Evolutionary conservation across 441 rosid species (phyloP), one percentile per base, ranked within the genome.

Genomic region (Bruguiera hainesii): DNA sequence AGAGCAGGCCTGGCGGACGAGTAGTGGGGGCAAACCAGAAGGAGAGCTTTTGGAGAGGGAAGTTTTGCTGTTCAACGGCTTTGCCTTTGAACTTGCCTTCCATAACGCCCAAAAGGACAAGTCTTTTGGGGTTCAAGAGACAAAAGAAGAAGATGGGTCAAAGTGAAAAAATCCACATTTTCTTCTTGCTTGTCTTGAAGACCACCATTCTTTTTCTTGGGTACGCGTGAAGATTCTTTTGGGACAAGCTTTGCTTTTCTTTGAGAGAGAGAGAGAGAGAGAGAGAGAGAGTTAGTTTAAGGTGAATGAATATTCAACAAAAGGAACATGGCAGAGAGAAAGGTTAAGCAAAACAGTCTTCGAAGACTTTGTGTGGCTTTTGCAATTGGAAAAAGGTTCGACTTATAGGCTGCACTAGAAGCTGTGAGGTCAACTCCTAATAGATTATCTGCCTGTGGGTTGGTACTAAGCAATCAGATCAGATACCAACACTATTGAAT

Each of bases 11-110:
- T 0, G 93, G 89, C 1, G 89, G 93, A 52, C 84, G 85, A 67
- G 82, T 82, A 16, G 87, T 75, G 52, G 84, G 88, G 39, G 85
- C 87, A 56, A 85, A 87, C 87, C 93, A 81, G 74, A 80, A 83
- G 29, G 93, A 85, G 28, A 87, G 83, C 73, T 73, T 76, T 64
- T 79, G 84, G 25, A 77, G 82, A 39, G 81, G 79, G 73, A 85
- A 82, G 62, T 76, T 82, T 65, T 61, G 85, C 5, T 72, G 76
- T 66, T 75, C 78, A 30, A 72, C 68, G 61, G 80, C 62, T 66
- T 73, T 69, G 75, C 56, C 80, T 64, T 61, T 63, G 76, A 60
- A 66, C 76, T 71, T 79, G 61, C 50, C 69, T 83, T 77, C 88
- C 87, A 79, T 82, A 64, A 73, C 83, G 84, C 67, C 23, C 56